A percentile compares a stretch with the other conserved stretches of the same genome.
These are phyloP conservation scores for Euclidium syriacum DNA, from an alignment of 345 rosid species.

Conservation along the genomic window DNA sequence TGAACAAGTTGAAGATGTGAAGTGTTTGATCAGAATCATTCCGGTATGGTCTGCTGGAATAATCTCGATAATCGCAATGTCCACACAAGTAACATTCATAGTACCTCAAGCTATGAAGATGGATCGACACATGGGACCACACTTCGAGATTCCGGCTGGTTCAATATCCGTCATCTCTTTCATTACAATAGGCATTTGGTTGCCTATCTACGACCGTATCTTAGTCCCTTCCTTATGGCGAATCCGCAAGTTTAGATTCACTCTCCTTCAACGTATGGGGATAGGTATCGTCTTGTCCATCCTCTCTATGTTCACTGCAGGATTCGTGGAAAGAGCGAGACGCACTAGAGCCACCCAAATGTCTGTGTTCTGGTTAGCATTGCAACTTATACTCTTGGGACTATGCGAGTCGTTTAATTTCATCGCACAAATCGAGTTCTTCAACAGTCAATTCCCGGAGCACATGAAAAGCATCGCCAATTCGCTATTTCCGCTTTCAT, in stretches of 20 bases:
- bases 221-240: conserved; percentile 40
- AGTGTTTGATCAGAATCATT: conserved; percentile 46
- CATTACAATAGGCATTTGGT: conserved; percentile 52
- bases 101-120: conserved; percentile 48
- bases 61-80: conserved; percentile 34
- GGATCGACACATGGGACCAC: conserved; percentile 54
- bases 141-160: conserved; percentile 55
- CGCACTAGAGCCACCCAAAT: conserved; percentile 28
- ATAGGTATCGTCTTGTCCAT: conserved; percentile 43
- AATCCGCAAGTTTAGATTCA: conserved; percentile 42
- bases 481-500: conserved; percentile 40
- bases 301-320: conserved; percentile 48
- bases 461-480: conserved; percentile 58
- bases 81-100: conserved; percentile 44
- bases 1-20: conserved; percentile 65
- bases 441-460: conserved; percentile 55
- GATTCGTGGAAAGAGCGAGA: conserved; percentile 43
- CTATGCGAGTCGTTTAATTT: conserved; percentile 48
- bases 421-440: conserved; percentile 60
- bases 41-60: conserved; percentile 61
- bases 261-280: conserved; percentile 52
- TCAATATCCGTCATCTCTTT: conserved; percentile 37
- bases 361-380: conserved; percentile 48
- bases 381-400: conserved; percentile 47
- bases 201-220: conserved; percentile 55